Base-by-base conservation (phyloP, 129 eudicot genomes). In the Solidago caesia region DNA sequence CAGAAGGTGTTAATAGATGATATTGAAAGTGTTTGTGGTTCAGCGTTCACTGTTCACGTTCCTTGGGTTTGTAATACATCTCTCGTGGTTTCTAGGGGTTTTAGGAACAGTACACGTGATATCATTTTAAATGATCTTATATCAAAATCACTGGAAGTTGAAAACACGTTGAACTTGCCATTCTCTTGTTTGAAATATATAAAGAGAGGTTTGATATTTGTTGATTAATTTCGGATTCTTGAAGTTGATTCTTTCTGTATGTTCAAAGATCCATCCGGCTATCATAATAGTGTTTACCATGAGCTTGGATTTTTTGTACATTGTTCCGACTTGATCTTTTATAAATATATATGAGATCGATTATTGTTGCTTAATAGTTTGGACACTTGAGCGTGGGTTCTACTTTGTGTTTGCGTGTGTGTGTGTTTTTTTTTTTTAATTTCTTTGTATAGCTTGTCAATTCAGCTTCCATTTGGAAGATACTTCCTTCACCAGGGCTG, bases 51-150 rank as follows among this genome's bases (percentile, higher is more conserved):
- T 11, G 87, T 92, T 67, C 70, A 80, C 29, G 95, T 78, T 47
- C 98, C 96, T 53, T 89, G 94, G 96, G 84, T 89, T 21, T 92
- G 95, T 81, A 92, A 92, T 73, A 48, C 95, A 10, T 84, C 98
- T 6, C 95, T 92, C 26, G 89, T 89, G 74, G 96, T 92, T 49
- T 82, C 81, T 46, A 86, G 89, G 82, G 92, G 98, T 66, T 89
- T 82, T 61, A 78, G 75, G 67, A 73, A 73, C 27, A 2, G 75
- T 42, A 72, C 60, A 53, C 53, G 71, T 41, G 85, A 85, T 80
- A 75, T 70, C 61, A 78, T 88, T 79, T 16, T 87, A 60, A 85
- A 90, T 58, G 29, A 75, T 53, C 79, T 92, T 26, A 64, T 64
- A 5, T 56, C 89, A 10, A 85, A 76, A 64, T 83, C 88, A n/a